phyloP scores from a whole-genome alignment of 495 filamentous ascomycete species.

The Jackrogersella multiformis region DNA sequence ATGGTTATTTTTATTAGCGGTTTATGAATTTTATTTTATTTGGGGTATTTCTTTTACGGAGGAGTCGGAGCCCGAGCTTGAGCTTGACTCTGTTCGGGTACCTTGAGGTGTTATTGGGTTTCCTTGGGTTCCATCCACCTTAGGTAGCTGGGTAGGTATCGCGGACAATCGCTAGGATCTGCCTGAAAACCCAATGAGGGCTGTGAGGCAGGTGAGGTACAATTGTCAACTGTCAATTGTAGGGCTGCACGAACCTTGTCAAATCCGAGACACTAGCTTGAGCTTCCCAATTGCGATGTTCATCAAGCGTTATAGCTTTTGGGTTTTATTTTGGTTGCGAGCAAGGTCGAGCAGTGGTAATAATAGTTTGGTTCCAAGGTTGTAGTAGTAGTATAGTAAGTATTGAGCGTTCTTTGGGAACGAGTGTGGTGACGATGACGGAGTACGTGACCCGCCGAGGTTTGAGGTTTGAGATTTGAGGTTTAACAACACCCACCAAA shows the following conservation, averaged over 20 bases:
- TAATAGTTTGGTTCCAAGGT: background rate
- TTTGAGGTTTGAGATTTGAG: too few relatives aligned
- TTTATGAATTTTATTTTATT: too few relatives aligned
- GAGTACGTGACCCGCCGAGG: background rate
- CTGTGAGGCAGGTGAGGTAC: too few relatives aligned
- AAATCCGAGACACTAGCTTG: conserved; percentile 41
- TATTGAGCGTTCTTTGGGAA: background rate
- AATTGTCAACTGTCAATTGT: too few relatives aligned
- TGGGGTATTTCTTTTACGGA: conserved; percentile 27
- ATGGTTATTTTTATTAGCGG: conserved; percentile 33
- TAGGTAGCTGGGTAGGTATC: background rate
- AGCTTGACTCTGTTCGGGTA: conserved; percentile 30
- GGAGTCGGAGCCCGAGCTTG: conserved; percentile 28
- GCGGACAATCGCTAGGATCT: conserved; percentile 8
- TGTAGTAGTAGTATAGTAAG: background rate
- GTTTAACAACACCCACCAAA: too few relatives aligned
- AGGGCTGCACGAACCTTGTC: conserved; percentile 44
- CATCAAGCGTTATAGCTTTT: conserved; percentile 18
- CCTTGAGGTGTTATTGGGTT: background rate
- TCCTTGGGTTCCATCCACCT: conserved; percentile 12
- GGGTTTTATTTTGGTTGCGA: background rate
- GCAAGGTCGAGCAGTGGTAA: background rate
- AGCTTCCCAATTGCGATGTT: conserved; percentile 38
- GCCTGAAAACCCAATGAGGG: conserved; percentile 3
- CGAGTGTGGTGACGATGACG: background rate